Evolutionary conservation across 495 filamentous ascomycete genomes (phyloP).

Genomic region (Talaromyces wortmannii): DNA sequence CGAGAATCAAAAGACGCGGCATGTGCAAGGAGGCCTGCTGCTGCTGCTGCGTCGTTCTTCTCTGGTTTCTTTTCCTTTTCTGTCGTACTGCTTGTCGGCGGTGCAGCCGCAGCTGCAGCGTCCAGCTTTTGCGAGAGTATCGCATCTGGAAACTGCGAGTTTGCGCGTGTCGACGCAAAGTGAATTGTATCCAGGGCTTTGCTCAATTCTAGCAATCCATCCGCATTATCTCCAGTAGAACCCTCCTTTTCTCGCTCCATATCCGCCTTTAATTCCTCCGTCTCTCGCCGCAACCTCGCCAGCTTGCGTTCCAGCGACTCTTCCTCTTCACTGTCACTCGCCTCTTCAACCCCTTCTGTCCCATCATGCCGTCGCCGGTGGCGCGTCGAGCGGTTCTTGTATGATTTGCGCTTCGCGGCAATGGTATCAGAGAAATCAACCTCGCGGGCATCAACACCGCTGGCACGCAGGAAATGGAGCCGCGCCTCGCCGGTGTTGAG

Average conservation of each 20-base stretch:
- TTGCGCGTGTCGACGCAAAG: constrained; percentile 29
- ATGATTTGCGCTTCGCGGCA: constrained; percentile 68
- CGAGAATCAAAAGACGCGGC: constrained; percentile 84
- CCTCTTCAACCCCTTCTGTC: constrained; percentile 52
- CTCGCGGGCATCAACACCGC: constrained; percentile 59
- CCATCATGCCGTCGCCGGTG: constrained; percentile 47
- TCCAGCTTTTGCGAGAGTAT: constrained; percentile 26
- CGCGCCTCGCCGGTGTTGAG: constrained; percentile 72
- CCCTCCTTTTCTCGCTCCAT: constrained; percentile 40
- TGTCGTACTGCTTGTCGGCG: neutral
- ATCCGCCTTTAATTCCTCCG: constrained; percentile 70
- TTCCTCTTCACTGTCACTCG: constrained; percentile 61
- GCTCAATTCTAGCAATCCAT: constrained; percentile 54
- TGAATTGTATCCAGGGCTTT: constrained; percentile 52
- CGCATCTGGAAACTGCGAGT: constrained; percentile 24
- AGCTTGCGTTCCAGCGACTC: constrained; percentile 70
- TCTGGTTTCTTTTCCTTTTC: neutral
- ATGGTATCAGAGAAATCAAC: constrained; percentile 82
- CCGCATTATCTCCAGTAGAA: constrained; percentile 24
- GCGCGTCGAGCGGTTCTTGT: constrained; percentile 63
- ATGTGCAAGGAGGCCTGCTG: constrained; percentile 59
- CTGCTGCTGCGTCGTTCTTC: constrained; percentile 30
- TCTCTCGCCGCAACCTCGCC: constrained; percentile 68
- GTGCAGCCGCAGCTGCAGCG: constrained; percentile 5
- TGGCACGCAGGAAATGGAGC: constrained; percentile 66